Conservation (phyloP, 768 basidiomycete genomes). For the Aureoboletus auriporus region DNA sequence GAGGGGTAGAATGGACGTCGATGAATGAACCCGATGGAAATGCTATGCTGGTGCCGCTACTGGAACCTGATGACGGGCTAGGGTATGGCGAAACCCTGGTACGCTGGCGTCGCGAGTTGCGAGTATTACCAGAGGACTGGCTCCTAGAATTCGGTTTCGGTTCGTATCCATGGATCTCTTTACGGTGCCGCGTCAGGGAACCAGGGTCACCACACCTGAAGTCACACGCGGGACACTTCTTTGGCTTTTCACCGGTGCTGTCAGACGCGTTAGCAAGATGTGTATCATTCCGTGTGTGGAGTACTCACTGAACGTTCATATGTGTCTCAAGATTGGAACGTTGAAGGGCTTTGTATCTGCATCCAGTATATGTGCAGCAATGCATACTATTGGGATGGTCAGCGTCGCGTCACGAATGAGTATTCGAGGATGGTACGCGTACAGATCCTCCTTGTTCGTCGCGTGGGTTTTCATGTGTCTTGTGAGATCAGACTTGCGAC, state of each 20-base stretch:
- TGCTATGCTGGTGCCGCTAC: too few species aligned
- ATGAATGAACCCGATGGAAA: too few species aligned
- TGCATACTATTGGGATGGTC: conserved; percentile 20
- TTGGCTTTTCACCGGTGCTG: conserved; percentile 10
- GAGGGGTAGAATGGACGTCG: too few species aligned
- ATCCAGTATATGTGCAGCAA: conserved; percentile 16
- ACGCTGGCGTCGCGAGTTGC: background rate
- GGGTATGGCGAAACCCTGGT: too few species aligned
- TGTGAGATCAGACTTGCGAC: conserved; percentile 23
- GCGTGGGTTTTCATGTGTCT: conserved; percentile 27
- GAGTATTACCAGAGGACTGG: background rate
- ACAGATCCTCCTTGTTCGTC: conserved; percentile 22
- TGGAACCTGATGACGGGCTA: too few species aligned
- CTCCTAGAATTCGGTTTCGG: conserved; percentile 2
- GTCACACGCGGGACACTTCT: conserved; percentile 16
- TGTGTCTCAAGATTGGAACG: conserved; percentile 26
- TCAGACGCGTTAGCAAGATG: background rate
- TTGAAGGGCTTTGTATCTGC: conserved; percentile 24
- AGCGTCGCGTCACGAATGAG: background rate
- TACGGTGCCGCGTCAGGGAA: conserved; percentile 21
- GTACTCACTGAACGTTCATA: conserved; percentile 28
- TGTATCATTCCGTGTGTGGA: background rate
- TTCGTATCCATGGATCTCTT: conserved; percentile 12
- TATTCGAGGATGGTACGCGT: background rate
- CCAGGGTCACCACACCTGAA: conserved; percentile 18